Base-by-base conservation (phyloP, 495 filamentous ascomycete genomes). In the Hypoxylon lienhwacheense region DNA sequence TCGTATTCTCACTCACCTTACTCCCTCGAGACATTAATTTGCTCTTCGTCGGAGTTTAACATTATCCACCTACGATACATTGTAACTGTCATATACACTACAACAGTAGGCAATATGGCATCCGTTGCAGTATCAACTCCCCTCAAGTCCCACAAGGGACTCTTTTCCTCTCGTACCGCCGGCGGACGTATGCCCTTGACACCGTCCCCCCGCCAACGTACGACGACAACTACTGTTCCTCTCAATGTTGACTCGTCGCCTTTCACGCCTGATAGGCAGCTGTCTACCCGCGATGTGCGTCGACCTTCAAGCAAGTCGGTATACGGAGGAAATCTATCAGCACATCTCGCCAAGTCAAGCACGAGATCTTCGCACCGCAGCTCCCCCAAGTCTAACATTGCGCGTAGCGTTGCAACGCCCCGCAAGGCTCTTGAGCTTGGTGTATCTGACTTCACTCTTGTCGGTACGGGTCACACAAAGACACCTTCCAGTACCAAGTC, bases 351-450 rank as follows among this genome's bases (percentile, higher is more conserved):
- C 47, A 85, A 84, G 65, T 82, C 84, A 8, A 73, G 75, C 17
- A 78, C 82, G 28, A 83, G 79, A 74, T 70, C 74, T 5, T 57
- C 74, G n/a, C 67, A 85, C 70, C 82, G 84, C 19, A 84, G 92
- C 57, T 91, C 89, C 19, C 89, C 91, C 64, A 96, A 97, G 76
- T 95, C 90, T 35, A 96, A 96, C 76, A 96, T 96, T 68, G 91
- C 90, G 46, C 82, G 85, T 24, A 72, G 73, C 26, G 70, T 75
- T 70, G 76, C 71, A 70, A 88, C 68, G 77, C 92, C 63, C 77
- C 89, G 53, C 73, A 86, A 74, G 81, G 91, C 65, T 40, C 79
- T 97, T n/a, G 92, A 97, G 67, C 78, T 96, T 20, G 91, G 90
- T 47, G 84, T 95, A 16, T 96, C 90, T 1, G 93, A 98, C 63